These are phyloP conservation scores for Phytophthora boehmeriae DNA, from an alignment of 352 stramenopile genomes.

Conservation along the genomic window DNA sequence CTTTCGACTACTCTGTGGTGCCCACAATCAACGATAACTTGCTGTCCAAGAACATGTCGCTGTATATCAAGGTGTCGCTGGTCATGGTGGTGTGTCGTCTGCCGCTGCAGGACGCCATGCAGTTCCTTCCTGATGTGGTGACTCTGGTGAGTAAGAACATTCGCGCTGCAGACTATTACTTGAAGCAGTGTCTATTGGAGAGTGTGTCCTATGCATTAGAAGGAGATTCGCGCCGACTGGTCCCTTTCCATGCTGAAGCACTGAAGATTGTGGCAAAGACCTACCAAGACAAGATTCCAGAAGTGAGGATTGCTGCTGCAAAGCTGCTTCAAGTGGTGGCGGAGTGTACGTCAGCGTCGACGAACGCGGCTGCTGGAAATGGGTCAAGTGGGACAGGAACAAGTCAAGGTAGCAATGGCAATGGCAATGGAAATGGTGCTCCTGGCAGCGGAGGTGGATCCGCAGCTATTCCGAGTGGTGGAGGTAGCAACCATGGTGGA, in stretches of 20 bases:
- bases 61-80: conserved; percentile 74
- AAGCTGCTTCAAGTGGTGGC: conserved; percentile 70
- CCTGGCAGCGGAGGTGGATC: conserved; percentile 17
- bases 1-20: conserved; percentile 77
- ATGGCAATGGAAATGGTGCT: conserved; percentile 24
- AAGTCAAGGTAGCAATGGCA: conserved; percentile 25
- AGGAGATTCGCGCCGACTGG: conserved; percentile 42
- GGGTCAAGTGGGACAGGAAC: conserved; percentile 14
- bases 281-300: conserved; percentile 77
- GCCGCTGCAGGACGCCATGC: conserved; percentile 54
- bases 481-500: conserved; percentile 17
- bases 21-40: conserved; percentile 63
- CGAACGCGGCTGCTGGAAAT: conserved; percentile 10
- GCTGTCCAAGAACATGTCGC: conserved; percentile 52
- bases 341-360: conserved; percentile 45
- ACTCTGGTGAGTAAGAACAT: conserved; percentile 64
- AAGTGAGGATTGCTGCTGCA: conserved; percentile 69
- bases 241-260: conserved; percentile 61
- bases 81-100: conserved; percentile 73
- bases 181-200: conserved; percentile 81
- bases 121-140: conserved; percentile 74
- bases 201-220: conserved; percentile 64
- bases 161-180: conserved; percentile 73
- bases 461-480: conserved; percentile 8
- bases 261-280: conserved; percentile 75